These are phyloP conservation scores for Decorospora gaudefroyi DNA, from an alignment of 2,329 filamentous ascomycete species.

Conservation along the genomic window DNA sequence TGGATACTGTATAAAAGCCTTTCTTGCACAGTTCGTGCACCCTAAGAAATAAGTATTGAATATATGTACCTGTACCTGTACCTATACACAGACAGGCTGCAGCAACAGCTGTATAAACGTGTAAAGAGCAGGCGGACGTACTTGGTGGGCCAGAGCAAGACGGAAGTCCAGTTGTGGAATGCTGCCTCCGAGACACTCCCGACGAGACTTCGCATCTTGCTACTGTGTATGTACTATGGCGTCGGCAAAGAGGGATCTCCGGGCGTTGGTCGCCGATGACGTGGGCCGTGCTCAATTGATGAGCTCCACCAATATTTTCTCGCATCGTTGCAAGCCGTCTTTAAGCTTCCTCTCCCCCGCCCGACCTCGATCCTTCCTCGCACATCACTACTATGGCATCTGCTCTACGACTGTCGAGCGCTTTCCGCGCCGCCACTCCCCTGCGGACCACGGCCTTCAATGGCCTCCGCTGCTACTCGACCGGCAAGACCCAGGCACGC, in stretches of 20 bases:
- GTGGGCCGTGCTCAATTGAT: no score
- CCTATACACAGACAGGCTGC: no score
- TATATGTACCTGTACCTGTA: no score
- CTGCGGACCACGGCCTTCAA: slow-evolving; percentile 76
- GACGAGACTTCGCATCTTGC: slow-evolving; percentile 2
- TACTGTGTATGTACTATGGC: slow-evolving; percentile 1
- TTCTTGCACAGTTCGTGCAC: no score
- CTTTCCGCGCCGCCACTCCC: slow-evolving; percentile 72
- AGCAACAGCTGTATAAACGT: no score
- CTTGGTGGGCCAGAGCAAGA: no score
- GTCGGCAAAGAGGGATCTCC: slow-evolving; percentile 14
- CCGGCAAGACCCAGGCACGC: slow-evolving; percentile 79
- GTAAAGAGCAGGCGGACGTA: no score
- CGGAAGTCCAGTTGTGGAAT: no score
- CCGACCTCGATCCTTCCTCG: slow-evolving; percentile 45
- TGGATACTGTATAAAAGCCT: no score
- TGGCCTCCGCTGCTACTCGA: slow-evolving; percentile 89
- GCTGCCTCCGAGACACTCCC: no score
- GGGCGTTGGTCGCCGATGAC: slow-evolving; percentile 12
- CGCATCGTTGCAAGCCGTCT: slow-evolving; percentile 25
- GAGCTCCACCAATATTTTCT: slow-evolving; percentile 36
- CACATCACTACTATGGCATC: slow-evolving; percentile 71
- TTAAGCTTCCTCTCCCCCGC: slow-evolving; percentile 37
- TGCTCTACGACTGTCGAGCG: slow-evolving; percentile 77
- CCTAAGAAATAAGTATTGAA: no score